A percentile compares a stretch with the other conserved stretches of the same genome.
Conservation (phyloP, 2,329 filamentous ascomycete genomes). For the Verticillium nonalfalfae region DNA sequence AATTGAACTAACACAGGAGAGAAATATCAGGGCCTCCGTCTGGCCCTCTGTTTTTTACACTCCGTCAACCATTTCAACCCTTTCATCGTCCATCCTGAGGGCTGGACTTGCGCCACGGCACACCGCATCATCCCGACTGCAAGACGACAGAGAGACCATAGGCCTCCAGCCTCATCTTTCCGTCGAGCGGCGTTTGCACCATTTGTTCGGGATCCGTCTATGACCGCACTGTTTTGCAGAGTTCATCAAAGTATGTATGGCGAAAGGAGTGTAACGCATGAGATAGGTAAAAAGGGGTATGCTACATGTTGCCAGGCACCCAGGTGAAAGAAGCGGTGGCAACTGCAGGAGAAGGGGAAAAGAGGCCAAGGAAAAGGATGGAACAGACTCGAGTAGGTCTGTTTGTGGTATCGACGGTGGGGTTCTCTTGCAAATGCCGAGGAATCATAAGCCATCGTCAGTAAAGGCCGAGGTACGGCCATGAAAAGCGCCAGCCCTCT, state of each 20-base stretch:
- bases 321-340: constrained; percentile 10
- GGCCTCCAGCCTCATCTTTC: background rate
- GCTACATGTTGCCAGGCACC: constrained; percentile 23
- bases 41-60: background rate
- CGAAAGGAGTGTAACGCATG: background rate
- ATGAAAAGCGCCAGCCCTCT: background rate
- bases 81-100: background rate
- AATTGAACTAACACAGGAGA: background rate
- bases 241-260: constrained; percentile 10
- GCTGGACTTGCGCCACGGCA: background rate
- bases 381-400: background rate
- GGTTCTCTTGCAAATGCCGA: background rate
- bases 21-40: background rate
- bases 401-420: background rate
- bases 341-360: background rate
- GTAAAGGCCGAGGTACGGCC: background rate
- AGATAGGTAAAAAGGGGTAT: constrained; percentile 22
- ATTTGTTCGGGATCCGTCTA: background rate
- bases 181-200: constrained; percentile 1
- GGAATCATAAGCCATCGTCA: background rate
- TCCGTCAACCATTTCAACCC: background rate
- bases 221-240: constrained; percentile 7
- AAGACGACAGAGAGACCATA: background rate
- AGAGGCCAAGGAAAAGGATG: constrained; percentile 1
- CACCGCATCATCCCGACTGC: background rate